Evolutionary conservation across 495 filamentous ascomycete species (phyloP).

Genomic region (Parathielavia hyrcaniae): DNA sequence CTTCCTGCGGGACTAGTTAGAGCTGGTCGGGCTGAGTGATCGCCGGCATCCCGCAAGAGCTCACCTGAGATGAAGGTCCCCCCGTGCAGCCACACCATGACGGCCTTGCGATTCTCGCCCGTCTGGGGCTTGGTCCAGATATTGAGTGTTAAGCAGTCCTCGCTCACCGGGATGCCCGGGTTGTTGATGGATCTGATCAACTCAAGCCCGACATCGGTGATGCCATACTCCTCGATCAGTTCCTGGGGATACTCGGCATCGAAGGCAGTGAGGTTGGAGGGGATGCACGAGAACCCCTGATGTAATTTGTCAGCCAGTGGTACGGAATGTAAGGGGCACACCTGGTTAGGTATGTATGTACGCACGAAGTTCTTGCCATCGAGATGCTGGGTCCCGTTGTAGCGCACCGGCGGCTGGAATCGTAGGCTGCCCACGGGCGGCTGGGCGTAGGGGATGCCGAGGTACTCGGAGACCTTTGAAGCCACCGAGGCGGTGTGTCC

Average conservation of each 20-base stretch:
- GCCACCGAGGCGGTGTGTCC: constrained; percentile 11
- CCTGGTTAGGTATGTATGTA: background rate
- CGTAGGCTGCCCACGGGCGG: constrained; percentile 44
- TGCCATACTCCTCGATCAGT: constrained; percentile 1
- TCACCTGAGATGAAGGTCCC: constrained; percentile 29
- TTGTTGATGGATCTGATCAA: background rate
- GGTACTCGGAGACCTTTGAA: constrained; percentile 33
- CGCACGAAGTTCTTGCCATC: constrained; percentile 36
- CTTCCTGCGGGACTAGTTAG: background rate
- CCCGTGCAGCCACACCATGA: constrained; percentile 29
- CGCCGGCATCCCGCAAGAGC: constrained; percentile 30
- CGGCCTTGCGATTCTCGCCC: constrained; percentile 20
- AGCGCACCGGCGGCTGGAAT: constrained; percentile 35
- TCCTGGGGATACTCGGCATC: constrained; percentile 4
- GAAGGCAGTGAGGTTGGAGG: constrained; percentile 1
- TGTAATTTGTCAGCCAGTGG: background rate
- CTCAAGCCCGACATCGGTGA: constrained; percentile 5
- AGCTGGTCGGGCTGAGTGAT: background rate
- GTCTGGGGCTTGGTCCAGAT: constrained; percentile 38
- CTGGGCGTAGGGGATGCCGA: constrained; percentile 51
- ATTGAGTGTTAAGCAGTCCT: constrained; percentile 52
- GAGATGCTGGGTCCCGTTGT: constrained; percentile 52
- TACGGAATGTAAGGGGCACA: no score
- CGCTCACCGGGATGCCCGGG: constrained; percentile 25
- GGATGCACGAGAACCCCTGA: background rate